Evolutionary conservation across 257 asterid genomes (phyloP).

Genomic region (Dorcoceras hygrometricum): DNA sequence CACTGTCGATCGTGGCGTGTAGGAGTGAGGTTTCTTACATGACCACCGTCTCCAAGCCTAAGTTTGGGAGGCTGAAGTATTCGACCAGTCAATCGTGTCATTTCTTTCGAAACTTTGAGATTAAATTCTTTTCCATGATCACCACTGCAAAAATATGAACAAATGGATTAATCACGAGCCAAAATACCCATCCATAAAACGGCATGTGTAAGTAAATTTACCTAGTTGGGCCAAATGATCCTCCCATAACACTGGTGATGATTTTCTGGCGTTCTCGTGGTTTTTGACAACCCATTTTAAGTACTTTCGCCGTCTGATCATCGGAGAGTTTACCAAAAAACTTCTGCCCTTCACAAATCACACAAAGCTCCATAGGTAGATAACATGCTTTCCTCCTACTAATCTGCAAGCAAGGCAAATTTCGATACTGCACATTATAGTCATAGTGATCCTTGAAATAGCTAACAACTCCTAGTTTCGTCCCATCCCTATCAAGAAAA

Average conservation of each 20-base stretch:
- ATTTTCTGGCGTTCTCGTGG: slow-evolving; percentile 72
- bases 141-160: slow-evolving; percentile 44
- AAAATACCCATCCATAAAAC: too few relatives aligned
- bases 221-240: slow-evolving; percentile 95
- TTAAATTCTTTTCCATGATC: slow-evolving; percentile 65
- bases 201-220: slow-evolving; percentile 21
- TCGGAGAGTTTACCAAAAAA: slow-evolving; percentile 91
- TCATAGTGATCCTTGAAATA: slow-evolving; percentile 87
- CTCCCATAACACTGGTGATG: slow-evolving; percentile 70
- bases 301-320: slow-evolving; percentile 82
- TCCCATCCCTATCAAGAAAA: slow-evolving; percentile 85
- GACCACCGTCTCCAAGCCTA: slow-evolving; percentile 82
- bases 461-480: slow-evolving; percentile 41
- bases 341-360: slow-evolving; percentile 96
- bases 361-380: slow-evolving; percentile 94
- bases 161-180: slow-evolving; percentile 5
- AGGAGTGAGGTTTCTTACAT: slow-evolving; percentile 69
- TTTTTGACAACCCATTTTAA: slow-evolving; percentile 82
- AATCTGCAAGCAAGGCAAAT: slow-evolving; percentile 83
- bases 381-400: slow-evolving; percentile 90
- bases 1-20: slow-evolving; percentile 84
- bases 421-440: slow-evolving; percentile 62
- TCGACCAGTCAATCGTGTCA: slow-evolving; percentile 78
- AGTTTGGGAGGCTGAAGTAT: slow-evolving; percentile 93
- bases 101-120: slow-evolving; percentile 63